Base-by-base conservation (phyloP, 495 filamentous ascomycete genomes). In the Penicillium lagena region DNA sequence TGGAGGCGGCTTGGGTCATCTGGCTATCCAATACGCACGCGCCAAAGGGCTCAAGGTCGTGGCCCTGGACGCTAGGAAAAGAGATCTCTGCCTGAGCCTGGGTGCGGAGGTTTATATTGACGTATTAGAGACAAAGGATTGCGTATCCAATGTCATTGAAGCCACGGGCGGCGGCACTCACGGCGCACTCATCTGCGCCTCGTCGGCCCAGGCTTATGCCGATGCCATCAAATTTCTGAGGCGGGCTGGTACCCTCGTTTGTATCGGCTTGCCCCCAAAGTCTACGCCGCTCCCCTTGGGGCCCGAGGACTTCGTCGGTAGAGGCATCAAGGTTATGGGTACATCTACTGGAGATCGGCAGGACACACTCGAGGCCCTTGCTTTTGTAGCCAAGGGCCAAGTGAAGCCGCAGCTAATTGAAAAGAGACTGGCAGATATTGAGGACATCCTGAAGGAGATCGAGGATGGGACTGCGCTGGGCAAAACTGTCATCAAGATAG, bases 31-130 rank as follows among this genome's bases (percentile, higher is more conserved):
- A 65, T 95, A 93, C 56, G 89, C 87, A 8, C 85, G 82, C 63
- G 90, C 87, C 17, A 95, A 95, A 89, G 90, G 90, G 35, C 70
- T 94, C 29, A 72, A 79, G 39, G 65, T 78, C 37, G 81, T 95
- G 48, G 87, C 82, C 40, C 88, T 95, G 50, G 89, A 95, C 55
- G 78, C 76, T 7, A 86, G 87, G 87, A 90, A 68, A 95, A 94
- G 73, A 71, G 64, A 51, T 68, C 76, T 39, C 80, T 89, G 71
- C 82, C 78, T 59, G 47, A 67, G 32, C 61, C 76, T 91, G 10
- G 89, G 89, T n/a, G 78, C 85, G 2, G 56, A 70, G 49, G 55
- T 60, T 8, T 48, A 43, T 27, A 10, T 48, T 3, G 46, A 48
- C 39, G 15, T 45, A n/a, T 12, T 10, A 10, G 33, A 15, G 28